Conservation (phyloP, 2,329 filamentous ascomycete species). For the Aureobasidium sp. region DNA sequence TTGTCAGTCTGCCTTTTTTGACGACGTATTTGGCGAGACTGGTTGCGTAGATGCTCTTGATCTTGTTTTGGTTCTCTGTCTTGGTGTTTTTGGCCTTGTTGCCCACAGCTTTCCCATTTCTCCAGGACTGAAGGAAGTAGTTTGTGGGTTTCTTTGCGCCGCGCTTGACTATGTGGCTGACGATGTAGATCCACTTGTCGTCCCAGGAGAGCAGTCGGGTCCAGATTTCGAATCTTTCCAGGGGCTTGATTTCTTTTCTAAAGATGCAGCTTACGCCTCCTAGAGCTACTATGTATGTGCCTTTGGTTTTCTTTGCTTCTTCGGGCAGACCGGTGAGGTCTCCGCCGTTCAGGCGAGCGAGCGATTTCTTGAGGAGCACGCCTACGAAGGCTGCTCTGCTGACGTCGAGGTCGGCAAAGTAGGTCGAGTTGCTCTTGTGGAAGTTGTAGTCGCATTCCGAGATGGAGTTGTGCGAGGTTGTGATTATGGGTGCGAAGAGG, state of each 20-base stretch:
- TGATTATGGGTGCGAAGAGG: conserved; percentile 66
- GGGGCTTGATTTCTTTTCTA: conserved; percentile 40
- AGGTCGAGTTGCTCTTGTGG: conserved; percentile 78
- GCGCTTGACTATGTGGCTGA: conserved; percentile 42
- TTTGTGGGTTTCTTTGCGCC: conserved; percentile 35
- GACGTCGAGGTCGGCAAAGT: conserved; percentile 80
- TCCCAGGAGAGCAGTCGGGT: conserved; percentile 44
- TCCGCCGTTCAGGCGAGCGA: conserved; percentile 31
- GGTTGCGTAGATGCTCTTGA: conserved; percentile 43
- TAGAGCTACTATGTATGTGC: conserved; percentile 36
- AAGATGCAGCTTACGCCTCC: conserved; percentile 44
- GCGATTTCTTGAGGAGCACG: conserved; percentile 39
- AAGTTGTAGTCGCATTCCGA: conserved; percentile 82
- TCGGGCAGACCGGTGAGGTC: conserved; percentile 29
- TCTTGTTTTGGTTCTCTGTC: conserved; percentile 27
- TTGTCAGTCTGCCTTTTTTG: conserved; percentile 60
- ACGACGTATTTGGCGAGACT: conserved; percentile 45
- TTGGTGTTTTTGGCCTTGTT: conserved; percentile 14
- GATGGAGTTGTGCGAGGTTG: conserved; percentile 58
- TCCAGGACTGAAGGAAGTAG: conserved; percentile 43
- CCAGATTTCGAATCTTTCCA: conserved; percentile 42
- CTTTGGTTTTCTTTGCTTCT: conserved; percentile 24
- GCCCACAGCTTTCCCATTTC: conserved; percentile 20
- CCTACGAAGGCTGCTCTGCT: conserved; percentile 74
- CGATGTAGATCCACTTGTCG: conserved; percentile 44